These are phyloP conservation scores for Prunus mongolica DNA, from an alignment of 306 rosid species.

Conservation along the genomic window DNA sequence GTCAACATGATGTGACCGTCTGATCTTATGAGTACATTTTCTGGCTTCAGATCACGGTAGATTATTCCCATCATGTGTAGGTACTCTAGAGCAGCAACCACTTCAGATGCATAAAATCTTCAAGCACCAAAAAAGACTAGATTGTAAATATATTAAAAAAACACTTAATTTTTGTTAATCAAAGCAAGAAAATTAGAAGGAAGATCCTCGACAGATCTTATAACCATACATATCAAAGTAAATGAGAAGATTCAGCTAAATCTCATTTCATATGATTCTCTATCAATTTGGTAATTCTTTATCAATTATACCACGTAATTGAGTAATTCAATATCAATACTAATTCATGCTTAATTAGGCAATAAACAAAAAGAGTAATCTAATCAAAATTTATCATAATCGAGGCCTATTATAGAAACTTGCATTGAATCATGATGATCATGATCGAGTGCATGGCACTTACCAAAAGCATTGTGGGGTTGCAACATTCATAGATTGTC, in stretches of 20 bases:
- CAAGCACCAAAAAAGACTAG: neutral
- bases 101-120: conserved; percentile 54
- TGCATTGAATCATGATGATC: neutral
- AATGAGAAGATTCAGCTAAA: too few species aligned
- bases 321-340: neutral
- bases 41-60: conserved; percentile 60
- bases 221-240: too few species aligned
- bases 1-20: conserved; percentile 68
- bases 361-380: neutral
- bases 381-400: neutral
- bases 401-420: neutral
- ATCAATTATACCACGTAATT: neutral
- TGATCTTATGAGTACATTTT: conserved; percentile 42
- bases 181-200: too few species aligned
- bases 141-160: neutral
- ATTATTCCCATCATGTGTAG: conserved; percentile 56
- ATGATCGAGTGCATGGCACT: neutral
- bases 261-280: too few species aligned
- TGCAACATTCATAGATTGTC: neutral
- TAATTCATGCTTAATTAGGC: neutral
- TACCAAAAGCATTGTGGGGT: neutral
- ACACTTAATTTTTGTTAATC: neutral
- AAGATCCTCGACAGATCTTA: too few species aligned
- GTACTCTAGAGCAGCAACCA: conserved; percentile 49
- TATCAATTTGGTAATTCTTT: too few species aligned